A percentile compares a stretch with the other conserved stretches of the same genome.
phyloP scores from a whole-genome alignment of 2,329 filamentous ascomycete species.

The Bipolaris gigantea region DNA sequence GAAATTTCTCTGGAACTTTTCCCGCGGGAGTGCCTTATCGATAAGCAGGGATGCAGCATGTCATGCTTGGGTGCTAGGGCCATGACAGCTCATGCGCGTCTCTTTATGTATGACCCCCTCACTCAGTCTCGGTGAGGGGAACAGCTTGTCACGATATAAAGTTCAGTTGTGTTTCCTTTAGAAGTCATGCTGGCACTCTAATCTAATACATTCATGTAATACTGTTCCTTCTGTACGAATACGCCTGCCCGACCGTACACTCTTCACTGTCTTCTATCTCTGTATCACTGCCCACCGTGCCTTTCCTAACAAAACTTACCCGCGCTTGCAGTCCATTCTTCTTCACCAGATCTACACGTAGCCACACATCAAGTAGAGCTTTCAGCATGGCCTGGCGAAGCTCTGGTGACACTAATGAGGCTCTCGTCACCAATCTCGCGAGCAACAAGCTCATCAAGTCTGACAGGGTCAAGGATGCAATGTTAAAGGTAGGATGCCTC shows the following conservation, averaged over 20 bases:
- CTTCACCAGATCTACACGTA: not conserved
- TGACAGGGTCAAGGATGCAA: constrained; percentile 73
- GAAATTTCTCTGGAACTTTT: constrained; percentile 29
- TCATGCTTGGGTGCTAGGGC: not conserved
- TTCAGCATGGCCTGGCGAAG: constrained; percentile 85
- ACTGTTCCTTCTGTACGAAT: not conserved
- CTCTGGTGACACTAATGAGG: constrained; percentile 72
- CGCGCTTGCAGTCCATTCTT: constrained; percentile 21
- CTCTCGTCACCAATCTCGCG: constrained; percentile 77
- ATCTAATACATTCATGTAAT: not conserved
- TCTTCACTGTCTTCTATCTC: constrained; percentile 12
- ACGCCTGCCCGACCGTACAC: constrained; percentile 5
- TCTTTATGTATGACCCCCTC: constrained; percentile 9
- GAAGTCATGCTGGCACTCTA: not conserved
- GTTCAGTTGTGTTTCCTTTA: not conserved
- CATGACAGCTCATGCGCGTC: not conserved
- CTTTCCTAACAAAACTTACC: constrained; percentile 21
- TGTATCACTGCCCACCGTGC: constrained; percentile 23
- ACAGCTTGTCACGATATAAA: constrained; percentile 1
- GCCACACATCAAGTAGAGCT: constrained; percentile 1
- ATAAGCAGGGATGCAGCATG: constrained; percentile 16
- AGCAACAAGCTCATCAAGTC: constrained; percentile 72
- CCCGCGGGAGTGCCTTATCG: constrained; percentile 25
- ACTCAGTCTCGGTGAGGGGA: constrained; percentile 1
- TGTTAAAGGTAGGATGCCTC: constrained; percentile 63